Evolutionary conservation across 305 asterid species (phyloP).

Genomic region (Euphrasia arctica): DNA sequence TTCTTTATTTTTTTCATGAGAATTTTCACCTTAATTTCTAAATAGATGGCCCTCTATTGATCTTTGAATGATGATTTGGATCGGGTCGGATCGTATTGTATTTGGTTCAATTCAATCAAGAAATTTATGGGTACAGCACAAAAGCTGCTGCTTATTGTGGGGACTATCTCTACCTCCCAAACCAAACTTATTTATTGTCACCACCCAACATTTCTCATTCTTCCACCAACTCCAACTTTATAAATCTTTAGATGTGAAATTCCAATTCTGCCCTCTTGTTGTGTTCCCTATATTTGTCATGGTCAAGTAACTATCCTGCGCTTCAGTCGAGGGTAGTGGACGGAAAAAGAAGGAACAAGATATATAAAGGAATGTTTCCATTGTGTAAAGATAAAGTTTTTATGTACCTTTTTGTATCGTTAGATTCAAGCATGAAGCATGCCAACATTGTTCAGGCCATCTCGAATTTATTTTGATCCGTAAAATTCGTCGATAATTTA

Average conservation of each 20-base stretch:
- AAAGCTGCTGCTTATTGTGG: not conserved
- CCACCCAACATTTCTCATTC: slow-evolving; percentile 26
- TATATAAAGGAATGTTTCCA: not conserved
- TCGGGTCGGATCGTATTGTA: too few species aligned
- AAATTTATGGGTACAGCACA: not conserved
- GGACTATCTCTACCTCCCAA: not conserved
- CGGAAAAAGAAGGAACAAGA: not conserved
- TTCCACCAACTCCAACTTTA: slow-evolving; percentile 25
- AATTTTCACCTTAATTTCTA: too few species aligned
- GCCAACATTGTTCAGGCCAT: not conserved
- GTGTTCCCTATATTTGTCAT: slow-evolving; percentile 12
- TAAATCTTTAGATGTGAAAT: not conserved
- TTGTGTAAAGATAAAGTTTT: not conserved
- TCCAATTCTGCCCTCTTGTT: slow-evolving; percentile 6
- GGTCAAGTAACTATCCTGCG: slow-evolving; percentile 27
- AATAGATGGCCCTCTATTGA: too few species aligned
- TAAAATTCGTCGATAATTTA: too few species aligned
- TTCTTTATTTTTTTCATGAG: too few species aligned
- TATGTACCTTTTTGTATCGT: not conserved
- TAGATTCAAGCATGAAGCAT: not conserved
- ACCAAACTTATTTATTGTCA: slow-evolving; percentile 26
- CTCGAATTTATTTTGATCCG: not conserved
- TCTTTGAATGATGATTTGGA: too few species aligned
- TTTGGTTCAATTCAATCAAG: not conserved
- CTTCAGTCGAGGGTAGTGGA: slow-evolving; percentile 26